Percentiles rank a stretch among this genome's conserved stretches.
phyloP scores from a whole-genome alignment of 1,284 basidiomycete species.

The Coniferiporia weirii region DNA sequence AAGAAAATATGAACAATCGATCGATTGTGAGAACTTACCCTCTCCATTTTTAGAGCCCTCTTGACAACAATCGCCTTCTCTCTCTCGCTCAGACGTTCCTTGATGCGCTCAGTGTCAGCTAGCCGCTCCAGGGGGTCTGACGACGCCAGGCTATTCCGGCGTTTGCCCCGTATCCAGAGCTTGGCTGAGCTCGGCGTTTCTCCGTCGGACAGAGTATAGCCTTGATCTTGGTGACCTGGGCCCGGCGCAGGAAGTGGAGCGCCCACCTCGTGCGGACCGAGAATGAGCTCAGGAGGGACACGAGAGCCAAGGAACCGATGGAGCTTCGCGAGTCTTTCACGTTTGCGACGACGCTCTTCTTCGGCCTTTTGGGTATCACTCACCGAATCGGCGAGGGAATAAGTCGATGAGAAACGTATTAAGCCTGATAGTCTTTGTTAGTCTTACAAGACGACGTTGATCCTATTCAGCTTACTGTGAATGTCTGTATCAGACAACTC shows the following conservation, averaged over 20 bases:
- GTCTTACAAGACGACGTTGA: conserved; percentile 16
- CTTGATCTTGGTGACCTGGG: not conserved
- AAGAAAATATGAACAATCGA: conserved; percentile 3
- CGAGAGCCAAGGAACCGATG: conserved; percentile 76
- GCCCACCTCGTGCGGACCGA: conserved; percentile 41
- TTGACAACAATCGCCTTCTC: conserved; percentile 76
- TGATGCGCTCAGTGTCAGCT: conserved; percentile 54
- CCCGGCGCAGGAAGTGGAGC: conserved; percentile 35
- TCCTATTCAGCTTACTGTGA: conserved; percentile 18
- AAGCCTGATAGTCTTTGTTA: conserved; percentile 23
- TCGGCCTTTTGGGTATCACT: conserved; percentile 49
- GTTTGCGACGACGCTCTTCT: conserved; percentile 56
- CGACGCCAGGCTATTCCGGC: conserved; percentile 52
- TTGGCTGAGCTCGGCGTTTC: conserved; percentile 25
- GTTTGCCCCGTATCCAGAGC: conserved; percentile 39
- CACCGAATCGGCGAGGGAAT: conserved; percentile 45
- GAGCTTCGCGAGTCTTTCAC: conserved; percentile 70
- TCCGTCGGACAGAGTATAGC: conserved; percentile 15
- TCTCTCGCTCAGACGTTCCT: conserved; percentile 58
- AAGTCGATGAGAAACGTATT: conserved; percentile 31
- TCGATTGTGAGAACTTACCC: conserved; percentile 37
- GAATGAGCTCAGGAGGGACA: conserved; percentile 63
- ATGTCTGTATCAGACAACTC: conserved; percentile 18
- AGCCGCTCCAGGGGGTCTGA: conserved; percentile 41
- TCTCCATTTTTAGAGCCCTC: conserved; percentile 78